These are phyloP conservation scores for Ascoidea rubescens DNA, from an alignment of 805 yeast species.

Conservation along the genomic window DNA sequence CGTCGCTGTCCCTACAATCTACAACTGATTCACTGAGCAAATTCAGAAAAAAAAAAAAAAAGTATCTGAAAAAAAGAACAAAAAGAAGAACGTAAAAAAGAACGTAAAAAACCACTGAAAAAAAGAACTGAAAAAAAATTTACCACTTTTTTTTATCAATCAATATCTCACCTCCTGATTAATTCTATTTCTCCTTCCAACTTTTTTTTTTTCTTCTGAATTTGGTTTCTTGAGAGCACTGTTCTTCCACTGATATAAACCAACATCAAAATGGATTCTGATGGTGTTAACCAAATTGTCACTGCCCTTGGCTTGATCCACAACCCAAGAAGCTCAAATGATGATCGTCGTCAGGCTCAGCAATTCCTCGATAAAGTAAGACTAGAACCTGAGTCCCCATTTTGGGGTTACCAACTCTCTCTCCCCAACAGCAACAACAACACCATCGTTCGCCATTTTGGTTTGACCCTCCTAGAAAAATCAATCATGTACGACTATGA, in stretches of 20 bases:
- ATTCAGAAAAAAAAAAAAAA: too few species aligned
- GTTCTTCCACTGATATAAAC: background rate
- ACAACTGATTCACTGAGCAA: too few species aligned
- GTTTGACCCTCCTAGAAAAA: constrained; percentile 64
- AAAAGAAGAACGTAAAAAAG: too few species aligned
- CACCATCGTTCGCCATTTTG: constrained; percentile 78
- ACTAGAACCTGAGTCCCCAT: constrained; percentile 70
- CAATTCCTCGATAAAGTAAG: constrained; percentile 65
- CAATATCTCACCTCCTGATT: too few species aligned
- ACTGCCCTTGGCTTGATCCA: constrained; percentile 68
- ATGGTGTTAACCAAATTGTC: constrained; percentile 61
- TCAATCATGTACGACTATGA: constrained; percentile 43
- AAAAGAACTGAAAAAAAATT: too few species aligned
- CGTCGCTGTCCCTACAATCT: too few species aligned
- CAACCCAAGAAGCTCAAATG: constrained; percentile 47
- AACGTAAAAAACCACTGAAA: too few species aligned
- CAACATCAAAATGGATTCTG: constrained; percentile 36
- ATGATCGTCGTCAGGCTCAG: constrained; percentile 42
- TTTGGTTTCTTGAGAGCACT: background rate
- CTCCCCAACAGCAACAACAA: constrained; percentile 31
- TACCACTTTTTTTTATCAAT: too few species aligned
- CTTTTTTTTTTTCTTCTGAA: too few species aligned
- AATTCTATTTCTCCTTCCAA: too few species aligned
- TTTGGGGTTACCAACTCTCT: constrained; percentile 84
- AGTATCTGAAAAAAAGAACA: too few species aligned